Evolutionary conservation across 768 basidiomycete genomes (phyloP).

Genomic region (Serendipita sp.): DNA sequence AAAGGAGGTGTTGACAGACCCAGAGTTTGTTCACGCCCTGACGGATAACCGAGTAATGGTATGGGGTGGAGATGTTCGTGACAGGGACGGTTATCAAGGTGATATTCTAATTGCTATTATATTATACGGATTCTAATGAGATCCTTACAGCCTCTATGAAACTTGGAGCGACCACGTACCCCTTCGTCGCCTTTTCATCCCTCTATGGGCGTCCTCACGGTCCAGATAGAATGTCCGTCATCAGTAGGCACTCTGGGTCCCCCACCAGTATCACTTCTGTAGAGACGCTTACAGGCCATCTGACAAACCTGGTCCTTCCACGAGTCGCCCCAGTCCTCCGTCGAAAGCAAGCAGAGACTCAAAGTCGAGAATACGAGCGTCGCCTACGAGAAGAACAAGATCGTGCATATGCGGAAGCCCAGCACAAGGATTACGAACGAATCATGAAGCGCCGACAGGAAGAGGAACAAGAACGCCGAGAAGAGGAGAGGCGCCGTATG

Average conservation of each 20-base stretch:
- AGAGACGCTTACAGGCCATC: slow-evolving; percentile 42
- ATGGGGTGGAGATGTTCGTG: slow-evolving; percentile 86
- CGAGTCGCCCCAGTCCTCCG: slow-evolving; percentile 63
- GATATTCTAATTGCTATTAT: slow-evolving; percentile 4
- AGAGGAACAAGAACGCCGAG: slow-evolving; percentile 16
- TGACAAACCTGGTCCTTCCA: slow-evolving; percentile 58
- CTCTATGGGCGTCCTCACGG: slow-evolving; percentile 45
- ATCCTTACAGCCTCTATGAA: slow-evolving; percentile 39
- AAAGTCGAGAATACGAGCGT: slow-evolving; percentile 22
- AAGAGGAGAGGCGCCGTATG: slow-evolving; percentile 7
- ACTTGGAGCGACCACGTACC: slow-evolving; percentile 78
- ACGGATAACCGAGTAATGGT: slow-evolving; percentile 61
- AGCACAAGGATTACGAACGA: slow-evolving; percentile 48
- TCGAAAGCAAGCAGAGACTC: slow-evolving; percentile 32
- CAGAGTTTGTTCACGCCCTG: slow-evolving; percentile 48
- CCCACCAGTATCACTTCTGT: slow-evolving; percentile 44
- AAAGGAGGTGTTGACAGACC: slow-evolving; percentile 54
- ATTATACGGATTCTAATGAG: neutral
- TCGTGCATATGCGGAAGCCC: slow-evolving; percentile 52
- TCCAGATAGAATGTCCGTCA: slow-evolving; percentile 49
- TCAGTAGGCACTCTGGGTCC: slow-evolving; percentile 71
- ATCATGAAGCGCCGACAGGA: slow-evolving; percentile 40
- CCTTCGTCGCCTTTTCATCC: slow-evolving; percentile 82
- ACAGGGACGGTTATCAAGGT: slow-evolving; percentile 70
- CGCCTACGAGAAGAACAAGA: slow-evolving; percentile 38